These are phyloP conservation scores for Claviceps spartinae DNA, from an alignment of 2,329 filamentous ascomycete genomes.

Conservation along the genomic window DNA sequence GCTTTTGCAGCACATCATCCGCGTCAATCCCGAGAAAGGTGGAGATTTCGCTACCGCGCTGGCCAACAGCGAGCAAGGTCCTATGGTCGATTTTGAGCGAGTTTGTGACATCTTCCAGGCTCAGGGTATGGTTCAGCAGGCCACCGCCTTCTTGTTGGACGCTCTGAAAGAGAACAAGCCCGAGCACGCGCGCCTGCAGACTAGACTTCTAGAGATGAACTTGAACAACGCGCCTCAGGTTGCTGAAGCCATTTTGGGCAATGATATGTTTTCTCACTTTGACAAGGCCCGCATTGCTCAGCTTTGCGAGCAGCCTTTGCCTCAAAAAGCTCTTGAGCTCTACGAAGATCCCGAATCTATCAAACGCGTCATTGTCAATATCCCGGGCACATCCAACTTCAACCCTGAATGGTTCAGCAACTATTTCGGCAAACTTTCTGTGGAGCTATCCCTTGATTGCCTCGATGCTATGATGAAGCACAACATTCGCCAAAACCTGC, in stretches of 20 bases:
- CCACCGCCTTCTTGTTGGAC: constrained; percentile 94
- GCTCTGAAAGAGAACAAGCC: constrained; percentile 89
- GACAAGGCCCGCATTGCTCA: constrained; percentile 80
- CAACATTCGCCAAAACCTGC: constrained; percentile 95
- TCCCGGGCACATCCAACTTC: constrained; percentile 70
- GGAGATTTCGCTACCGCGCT: constrained; percentile 88
- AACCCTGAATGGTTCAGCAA: constrained; percentile 81
- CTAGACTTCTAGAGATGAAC: constrained; percentile 95
- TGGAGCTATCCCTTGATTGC: constrained; percentile 89
- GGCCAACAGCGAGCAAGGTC: constrained; percentile 76
- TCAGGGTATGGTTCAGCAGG: constrained; percentile 94
- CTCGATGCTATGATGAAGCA: constrained; percentile 90
- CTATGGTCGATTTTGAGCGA: constrained; percentile 81
- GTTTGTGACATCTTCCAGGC: constrained; percentile 97
- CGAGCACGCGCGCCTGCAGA: constrained; percentile 87
- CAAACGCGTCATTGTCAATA: constrained; percentile 80
- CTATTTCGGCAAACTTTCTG: constrained; percentile 88
- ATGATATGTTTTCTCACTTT: constrained; percentile 97
- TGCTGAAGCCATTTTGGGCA: constrained; percentile 91
- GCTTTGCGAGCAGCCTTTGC: constrained; percentile 84
- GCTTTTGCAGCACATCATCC: constrained; percentile 82
- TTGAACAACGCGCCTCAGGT: constrained; percentile 92
- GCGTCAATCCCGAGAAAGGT: constrained; percentile 84
- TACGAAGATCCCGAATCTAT: constrained; percentile 82
- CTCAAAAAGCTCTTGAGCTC: constrained; percentile 80